Evolutionary conservation across 1,139 yeast species (phyloP), one percentile per base, ranked within the genome.

Genomic region (Magnusiomyces fungicola): DNA sequence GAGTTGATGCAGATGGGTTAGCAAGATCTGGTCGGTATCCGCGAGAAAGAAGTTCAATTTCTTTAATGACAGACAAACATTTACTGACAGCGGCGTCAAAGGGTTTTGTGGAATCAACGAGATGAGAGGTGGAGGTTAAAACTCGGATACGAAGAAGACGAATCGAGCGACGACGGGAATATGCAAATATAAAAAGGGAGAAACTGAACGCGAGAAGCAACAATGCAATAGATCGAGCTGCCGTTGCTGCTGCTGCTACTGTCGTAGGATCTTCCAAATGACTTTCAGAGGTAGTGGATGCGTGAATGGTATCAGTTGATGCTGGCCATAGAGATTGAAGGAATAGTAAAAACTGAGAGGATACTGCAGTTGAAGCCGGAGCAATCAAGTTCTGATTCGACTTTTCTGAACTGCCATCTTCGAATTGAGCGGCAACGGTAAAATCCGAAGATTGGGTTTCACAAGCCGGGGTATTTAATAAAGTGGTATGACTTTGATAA

Each of bases 11-110:
- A 2, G n/a, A 6, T 2, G 30, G 40, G 24, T 24, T 16, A 10
- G 56, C 52, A 22, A 57, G 48, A 27, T 60, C 67, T 1, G 66
- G 62, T 10, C 61, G 49, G 48, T 58, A 66, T 3, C 72, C 71
- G 19, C 58, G 58, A 18, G 63, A 55, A 10, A 68, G 56, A 24
- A 69, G 57, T 49, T 71, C 75, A 2, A 66, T 60, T 47, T 71
- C 72, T 43, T 67, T 69, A 5, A 71, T 59, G 14, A 64, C 56
- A 12, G 61, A 54, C 5, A 71, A 53, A 22, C 68, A 61, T 27
- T 63, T 56, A n/a, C 61, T 55, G 4, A 66, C 51, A 7, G 63
- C 62, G 27, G 61, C 56, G 45, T 71, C 74, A 29, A 69, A 61
- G 4, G 53, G 49, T 23, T 59, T 65, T 42, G 61, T 62, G 33